Percentiles rank a stretch among this genome's conserved stretches.
Conservation (phyloP, 257 asterid species). For the Solanum gandarillasii region DNA sequence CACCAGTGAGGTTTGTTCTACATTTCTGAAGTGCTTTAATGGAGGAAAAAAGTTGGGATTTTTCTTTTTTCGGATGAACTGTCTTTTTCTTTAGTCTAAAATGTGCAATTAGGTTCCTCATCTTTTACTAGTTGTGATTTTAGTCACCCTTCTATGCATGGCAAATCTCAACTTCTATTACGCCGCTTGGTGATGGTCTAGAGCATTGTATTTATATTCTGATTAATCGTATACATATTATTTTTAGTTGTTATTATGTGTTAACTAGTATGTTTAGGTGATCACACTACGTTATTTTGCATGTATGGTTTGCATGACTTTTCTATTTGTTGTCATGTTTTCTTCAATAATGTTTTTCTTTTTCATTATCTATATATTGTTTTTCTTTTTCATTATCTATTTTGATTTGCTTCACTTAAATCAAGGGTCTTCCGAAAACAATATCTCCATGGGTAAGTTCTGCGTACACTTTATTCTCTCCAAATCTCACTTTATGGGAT, state of each 20-base stretch:
- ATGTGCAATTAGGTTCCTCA: neutral
- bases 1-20: neutral
- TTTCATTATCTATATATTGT: neutral
- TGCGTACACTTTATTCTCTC: neutral
- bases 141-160: neutral
- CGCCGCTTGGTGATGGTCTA: neutral
- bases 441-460: rapidly evolving
- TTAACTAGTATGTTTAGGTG: neutral
- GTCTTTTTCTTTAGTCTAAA: neutral
- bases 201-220: neutral
- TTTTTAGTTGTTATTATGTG: no score
- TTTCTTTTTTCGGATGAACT: neutral
- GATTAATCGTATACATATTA: no score
- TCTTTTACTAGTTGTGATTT: neutral
- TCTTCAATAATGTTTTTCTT: neutral
- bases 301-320: neutral
- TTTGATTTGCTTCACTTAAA: no score
- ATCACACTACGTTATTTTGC: neutral
- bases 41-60: neutral
- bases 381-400: neutral
- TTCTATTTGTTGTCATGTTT: neutral
- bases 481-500: neutral
- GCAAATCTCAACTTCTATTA: neutral
- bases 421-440: neutral
- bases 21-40: neutral